Base-by-base conservation (phyloP, 2,329 filamentous ascomycete species). In the Penicillium fuscoglaucum region DNA sequence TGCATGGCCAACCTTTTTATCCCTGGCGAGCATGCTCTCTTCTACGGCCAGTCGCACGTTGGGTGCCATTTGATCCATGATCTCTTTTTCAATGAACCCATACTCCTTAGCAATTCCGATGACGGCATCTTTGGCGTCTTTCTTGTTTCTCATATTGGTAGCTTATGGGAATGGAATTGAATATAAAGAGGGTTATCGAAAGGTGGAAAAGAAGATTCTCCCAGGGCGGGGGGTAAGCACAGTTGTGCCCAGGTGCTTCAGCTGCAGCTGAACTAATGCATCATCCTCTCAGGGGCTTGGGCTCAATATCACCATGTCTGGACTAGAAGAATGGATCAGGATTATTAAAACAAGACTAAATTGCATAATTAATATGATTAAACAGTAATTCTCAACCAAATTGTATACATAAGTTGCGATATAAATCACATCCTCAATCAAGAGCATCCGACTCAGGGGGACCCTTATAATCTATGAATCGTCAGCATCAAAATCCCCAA, bases 381-480 rank as follows among this genome's bases (percentile, higher is more conserved):
- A 17, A 44, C 8, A 12, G 24, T 17, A 28, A 44, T n/a, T 44
- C 4, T 40, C 9, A 19, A 28, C 24, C 2, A 43, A 24, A 28
- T 28, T 44, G 24, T 44, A 28, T 3, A 8, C 10, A 28, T 29
- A 2, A 39, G n/a, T 12, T 15, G 8, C 21, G 6, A 45, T 35
- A 15, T 15, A 13, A 0, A 44, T 2, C 28, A 10, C 3, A 17
- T 17, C 13, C 6, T 40, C 43, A 55, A 45, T 45, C 21, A 1
- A 59, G 35, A 33, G 57, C 70, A 58, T 72, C 72, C 0, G 70
- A 72, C 44, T 61, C 68, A 1, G 72, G 72, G 8, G 72, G 72
- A 6, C 72, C 72, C 51, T 72, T 72, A 57, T 74, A 74, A 17
- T 61, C 72, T 71, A 58, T 12, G 0, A 29, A 43, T 17, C 39